phyloP scores from a whole-genome alignment of 805 yeast genomes.

The Spathaspora girioi region DNA sequence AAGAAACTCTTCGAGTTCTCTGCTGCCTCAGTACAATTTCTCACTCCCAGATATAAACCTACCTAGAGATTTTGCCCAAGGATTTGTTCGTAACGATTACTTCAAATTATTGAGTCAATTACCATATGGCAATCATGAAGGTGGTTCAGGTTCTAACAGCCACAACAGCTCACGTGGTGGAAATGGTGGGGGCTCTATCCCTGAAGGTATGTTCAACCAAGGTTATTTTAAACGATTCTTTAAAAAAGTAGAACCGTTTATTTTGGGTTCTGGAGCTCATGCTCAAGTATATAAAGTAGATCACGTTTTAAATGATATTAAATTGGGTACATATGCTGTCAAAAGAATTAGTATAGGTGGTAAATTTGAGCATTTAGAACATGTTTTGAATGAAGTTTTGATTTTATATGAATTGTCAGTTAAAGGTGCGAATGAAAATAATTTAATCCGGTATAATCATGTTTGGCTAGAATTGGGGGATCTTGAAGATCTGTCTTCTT shows the following conservation, averaged over 20 bases:
- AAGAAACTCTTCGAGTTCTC: background rate
- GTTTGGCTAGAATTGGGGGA: constrained; percentile 79
- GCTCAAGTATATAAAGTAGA: constrained; percentile 84
- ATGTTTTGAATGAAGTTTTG: constrained; percentile 74
- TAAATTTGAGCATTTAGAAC: constrained; percentile 61
- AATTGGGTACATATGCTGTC: constrained; percentile 77
- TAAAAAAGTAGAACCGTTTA: constrained; percentile 44
- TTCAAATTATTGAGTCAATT: constrained; percentile 31
- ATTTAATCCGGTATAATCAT: constrained; percentile 81
- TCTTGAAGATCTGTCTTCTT: constrained; percentile 45
- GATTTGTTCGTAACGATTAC: constrained; percentile 34
- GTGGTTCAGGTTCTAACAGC: too few species aligned
- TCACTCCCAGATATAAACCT: background rate
- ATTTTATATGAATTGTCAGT: constrained; percentile 55
- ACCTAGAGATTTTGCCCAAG: constrained; percentile 6
- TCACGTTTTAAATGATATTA: constrained; percentile 68
- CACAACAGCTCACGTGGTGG: background rate
- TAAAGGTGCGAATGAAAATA: constrained; percentile 41
- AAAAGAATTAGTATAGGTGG: constrained; percentile 84
- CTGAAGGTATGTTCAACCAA: constrained; percentile 64
- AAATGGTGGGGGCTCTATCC: constrained; percentile 22
- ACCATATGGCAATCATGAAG: constrained; percentile 9
- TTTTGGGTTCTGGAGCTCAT: constrained; percentile 78
- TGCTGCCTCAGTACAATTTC: background rate
- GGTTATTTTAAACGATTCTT: constrained; percentile 80